These are phyloP conservation scores for Apiospora saccharicola DNA, from an alignment of 2,329 filamentous ascomycete species.

Conservation along the genomic window DNA sequence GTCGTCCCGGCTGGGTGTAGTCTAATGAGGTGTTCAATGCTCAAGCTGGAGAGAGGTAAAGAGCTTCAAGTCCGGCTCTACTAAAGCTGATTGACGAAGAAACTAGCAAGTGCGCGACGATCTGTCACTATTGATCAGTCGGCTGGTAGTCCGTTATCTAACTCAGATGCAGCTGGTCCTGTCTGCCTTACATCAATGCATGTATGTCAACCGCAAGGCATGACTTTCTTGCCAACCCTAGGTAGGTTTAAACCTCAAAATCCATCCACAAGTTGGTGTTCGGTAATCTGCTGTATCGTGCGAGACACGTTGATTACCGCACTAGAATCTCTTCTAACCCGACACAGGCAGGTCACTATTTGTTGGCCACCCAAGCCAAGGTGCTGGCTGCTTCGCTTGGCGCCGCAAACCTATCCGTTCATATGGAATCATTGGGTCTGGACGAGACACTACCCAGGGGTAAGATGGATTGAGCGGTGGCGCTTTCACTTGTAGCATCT, in stretches of 20 bases:
- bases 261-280: background rate
- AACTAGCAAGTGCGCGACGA: background rate
- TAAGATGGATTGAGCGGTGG: background rate
- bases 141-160: background rate
- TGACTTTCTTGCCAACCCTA: background rate
- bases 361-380: background rate
- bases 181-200: background rate
- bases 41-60: background rate
- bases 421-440: background rate
- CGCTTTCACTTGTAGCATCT: background rate
- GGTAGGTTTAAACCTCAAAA: background rate
- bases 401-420: background rate
- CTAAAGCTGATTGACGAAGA: background rate
- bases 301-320: background rate
- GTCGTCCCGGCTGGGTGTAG: background rate
- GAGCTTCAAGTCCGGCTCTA: no score
- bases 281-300: conserved; percentile 6
- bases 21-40: conserved; percentile 10
- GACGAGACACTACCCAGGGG: conserved; percentile 8
- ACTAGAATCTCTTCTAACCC: conserved; percentile 9
- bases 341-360: conserved; percentile 10
- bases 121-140: conserved; percentile 13
- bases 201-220: background rate
- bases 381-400: conserved; percentile 1
- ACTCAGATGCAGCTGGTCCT: background rate